These are phyloP conservation scores for Aspergillus vadensis DNA, from an alignment of 2,329 filamentous ascomycete genomes.

Conservation along the genomic window DNA sequence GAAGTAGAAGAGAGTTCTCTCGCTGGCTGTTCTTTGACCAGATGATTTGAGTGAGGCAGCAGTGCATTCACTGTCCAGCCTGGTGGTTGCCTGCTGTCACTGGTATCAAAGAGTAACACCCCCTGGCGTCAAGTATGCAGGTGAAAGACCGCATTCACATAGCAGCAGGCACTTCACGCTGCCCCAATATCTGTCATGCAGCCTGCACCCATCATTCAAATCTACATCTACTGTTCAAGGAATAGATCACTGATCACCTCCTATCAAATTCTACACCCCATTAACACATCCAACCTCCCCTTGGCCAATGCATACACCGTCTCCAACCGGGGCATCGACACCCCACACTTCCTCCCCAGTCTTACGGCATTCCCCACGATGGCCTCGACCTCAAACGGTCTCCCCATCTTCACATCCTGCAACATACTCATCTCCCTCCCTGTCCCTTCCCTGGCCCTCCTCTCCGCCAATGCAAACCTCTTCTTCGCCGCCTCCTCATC, in stretches of 20 bases:
- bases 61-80: no score
- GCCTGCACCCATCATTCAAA: background rate
- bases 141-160: no score
- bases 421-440: conserved; percentile 55
- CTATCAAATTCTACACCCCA: background rate
- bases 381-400: conserved; percentile 53
- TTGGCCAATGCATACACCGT: conserved; percentile 50
- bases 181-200: no score
- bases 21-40: no score
- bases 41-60: no score
- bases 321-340: conserved; percentile 46
- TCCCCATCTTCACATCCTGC: conserved; percentile 46
- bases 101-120: no score
- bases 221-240: background rate
- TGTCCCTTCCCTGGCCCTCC: conserved; percentile 34
- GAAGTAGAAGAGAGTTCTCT: no score
- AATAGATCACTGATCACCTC: no score
- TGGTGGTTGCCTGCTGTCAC: no score
- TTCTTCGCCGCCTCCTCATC: conserved; percentile 39
- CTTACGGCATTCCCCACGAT: conserved; percentile 52
- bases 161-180: no score
- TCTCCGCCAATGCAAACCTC: conserved; percentile 42
- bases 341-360: conserved; percentile 43
- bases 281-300: conserved; percentile 24
- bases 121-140: no score